Base-by-base conservation (phyloP, 768 basidiomycete species). In the Coprinopsis cinerea region DNA sequence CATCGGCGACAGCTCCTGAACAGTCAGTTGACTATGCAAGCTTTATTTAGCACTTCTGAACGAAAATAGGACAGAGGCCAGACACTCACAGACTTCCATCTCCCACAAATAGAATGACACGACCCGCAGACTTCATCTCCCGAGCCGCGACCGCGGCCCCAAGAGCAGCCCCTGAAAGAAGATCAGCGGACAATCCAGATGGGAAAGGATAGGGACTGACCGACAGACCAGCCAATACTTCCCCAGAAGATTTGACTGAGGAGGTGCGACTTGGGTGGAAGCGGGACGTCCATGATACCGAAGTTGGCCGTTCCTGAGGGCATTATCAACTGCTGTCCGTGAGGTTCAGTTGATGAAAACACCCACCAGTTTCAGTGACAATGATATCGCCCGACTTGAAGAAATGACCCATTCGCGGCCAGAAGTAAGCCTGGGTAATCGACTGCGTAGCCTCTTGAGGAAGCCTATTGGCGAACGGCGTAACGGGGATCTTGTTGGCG, bases 201-300 rank as follows among this genome's bases (percentile, higher is more conserved):
- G 10, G 2, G 43, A 7, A 25, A 10, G 1, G n/a, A 48, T 5
- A 20, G 9, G 24, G 13, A 57, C 72, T 68, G 63, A 70, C 90
- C 89, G 34, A 87, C 81, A 15, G 85, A 81, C 85, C 86, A 96
- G 0, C 94, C 94, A 56, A 97, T 96, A 51, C 85, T 85, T 44
- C 94, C 93, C 84, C 88, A 96, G 4, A 96, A 67, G 44, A 95
- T 81, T 66, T 93, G 91, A 53, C 75, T 79, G 32, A 91, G 53
- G 50, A 85, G 80, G 3, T 81, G 64, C 0, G 82, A 69, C 39
- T 79, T 73, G n/a, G 79, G 72, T 0, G 94, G 94, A 10, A 95
- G 67, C 1, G 83, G 81, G 25, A 91, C 76, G 53, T 90, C 89
- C 34, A 92, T 63, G 41, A 95, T 78, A 39, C 93, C 94, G 61